phyloP scores from a whole-genome alignment of 192 early-diverging fungal species.

The Coemansia sp. region DNA sequence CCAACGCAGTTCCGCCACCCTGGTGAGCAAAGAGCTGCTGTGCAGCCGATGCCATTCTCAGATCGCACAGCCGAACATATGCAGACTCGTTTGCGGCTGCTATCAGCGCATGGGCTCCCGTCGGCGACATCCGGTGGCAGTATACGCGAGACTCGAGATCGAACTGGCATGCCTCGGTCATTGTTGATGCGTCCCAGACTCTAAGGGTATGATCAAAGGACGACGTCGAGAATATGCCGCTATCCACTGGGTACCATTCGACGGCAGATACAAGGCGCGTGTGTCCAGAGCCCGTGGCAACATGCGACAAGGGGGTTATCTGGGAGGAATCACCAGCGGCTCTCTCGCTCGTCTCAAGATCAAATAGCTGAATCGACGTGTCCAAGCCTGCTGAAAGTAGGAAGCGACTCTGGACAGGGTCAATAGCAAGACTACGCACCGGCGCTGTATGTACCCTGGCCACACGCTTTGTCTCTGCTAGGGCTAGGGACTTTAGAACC shows the following conservation, averaged over 20 bases:
- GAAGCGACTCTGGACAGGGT: constrained; percentile 25
- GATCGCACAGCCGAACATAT: constrained; percentile 78
- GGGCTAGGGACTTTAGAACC: constrained; percentile 24
- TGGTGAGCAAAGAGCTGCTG: constrained; percentile 61
- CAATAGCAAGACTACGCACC: constrained; percentile 43
- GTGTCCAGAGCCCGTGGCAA: constrained; percentile 57
- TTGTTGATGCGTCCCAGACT: constrained; percentile 78
- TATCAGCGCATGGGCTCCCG: constrained; percentile 74
- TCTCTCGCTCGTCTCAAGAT: constrained; percentile 23
- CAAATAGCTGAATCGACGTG: constrained; percentile 50
- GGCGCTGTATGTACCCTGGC: constrained; percentile 36
- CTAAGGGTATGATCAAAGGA: constrained; percentile 78
- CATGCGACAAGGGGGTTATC: constrained; percentile 21
- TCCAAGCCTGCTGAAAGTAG: constrained; percentile 45
- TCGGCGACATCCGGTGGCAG: constrained; percentile 73
- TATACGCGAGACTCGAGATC: constrained; percentile 69
- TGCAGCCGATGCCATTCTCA: constrained; percentile 48
- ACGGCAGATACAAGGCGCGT: constrained; percentile 68
- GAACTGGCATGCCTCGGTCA: constrained; percentile 74
- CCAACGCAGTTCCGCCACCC: constrained; percentile 58
- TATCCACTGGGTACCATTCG: constrained; percentile 83
- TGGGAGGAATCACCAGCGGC: constrained; percentile 6
- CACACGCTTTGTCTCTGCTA: constrained; percentile 36
- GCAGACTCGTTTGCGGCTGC: constrained; percentile 73
- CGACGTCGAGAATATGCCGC: constrained; percentile 79